Evolutionary conservation across 176 grass and related monocot genomes (phyloP).

Genomic region (Oryza nivara): DNA sequence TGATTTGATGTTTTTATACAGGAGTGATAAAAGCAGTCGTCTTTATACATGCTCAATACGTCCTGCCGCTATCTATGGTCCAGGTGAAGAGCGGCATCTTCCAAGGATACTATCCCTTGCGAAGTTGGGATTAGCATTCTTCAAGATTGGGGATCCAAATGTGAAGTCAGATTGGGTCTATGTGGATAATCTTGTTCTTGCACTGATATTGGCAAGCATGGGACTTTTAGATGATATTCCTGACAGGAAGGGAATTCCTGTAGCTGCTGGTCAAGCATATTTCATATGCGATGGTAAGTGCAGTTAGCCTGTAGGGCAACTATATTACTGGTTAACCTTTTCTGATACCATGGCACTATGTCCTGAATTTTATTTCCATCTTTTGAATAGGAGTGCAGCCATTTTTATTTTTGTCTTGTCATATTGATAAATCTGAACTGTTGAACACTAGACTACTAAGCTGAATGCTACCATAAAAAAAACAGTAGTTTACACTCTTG

Average conservation of each 20-base stretch:
- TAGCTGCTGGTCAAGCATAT: slow-evolving; percentile 87
- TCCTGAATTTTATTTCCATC: background rate
- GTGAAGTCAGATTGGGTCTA: slow-evolving; percentile 96
- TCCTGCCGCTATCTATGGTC: slow-evolving; percentile 92
- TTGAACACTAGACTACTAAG: background rate
- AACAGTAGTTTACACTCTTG: background rate
- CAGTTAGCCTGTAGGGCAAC: slow-evolving; percentile 8
- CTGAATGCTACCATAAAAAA: background rate
- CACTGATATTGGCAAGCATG: slow-evolving; percentile 83
- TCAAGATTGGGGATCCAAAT: slow-evolving; percentile 70
- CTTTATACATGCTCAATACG: slow-evolving; percentile 92
- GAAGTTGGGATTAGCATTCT: slow-evolving; percentile 78
- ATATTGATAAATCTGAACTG: background rate
- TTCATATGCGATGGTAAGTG: slow-evolving; percentile 95
- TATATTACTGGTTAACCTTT: background rate
- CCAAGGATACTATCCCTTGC: slow-evolving; percentile 92
- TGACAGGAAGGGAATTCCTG: slow-evolving; percentile 64
- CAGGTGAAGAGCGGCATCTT: slow-evolving; percentile 85
- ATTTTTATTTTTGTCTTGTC: background rate
- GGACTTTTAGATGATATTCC: slow-evolving; percentile 80
- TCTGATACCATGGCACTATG: background rate
- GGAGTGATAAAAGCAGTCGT: slow-evolving; percentile 38
- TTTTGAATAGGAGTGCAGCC: background rate
- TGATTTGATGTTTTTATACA: slow-evolving; percentile 34
- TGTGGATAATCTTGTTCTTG: slow-evolving; percentile 93